A percentile compares a stretch with the other conserved stretches of the same genome.
These are phyloP conservation scores for Circinella umbellata DNA, from an alignment of 371 early-diverging fungal species.

Conservation along the genomic window DNA sequence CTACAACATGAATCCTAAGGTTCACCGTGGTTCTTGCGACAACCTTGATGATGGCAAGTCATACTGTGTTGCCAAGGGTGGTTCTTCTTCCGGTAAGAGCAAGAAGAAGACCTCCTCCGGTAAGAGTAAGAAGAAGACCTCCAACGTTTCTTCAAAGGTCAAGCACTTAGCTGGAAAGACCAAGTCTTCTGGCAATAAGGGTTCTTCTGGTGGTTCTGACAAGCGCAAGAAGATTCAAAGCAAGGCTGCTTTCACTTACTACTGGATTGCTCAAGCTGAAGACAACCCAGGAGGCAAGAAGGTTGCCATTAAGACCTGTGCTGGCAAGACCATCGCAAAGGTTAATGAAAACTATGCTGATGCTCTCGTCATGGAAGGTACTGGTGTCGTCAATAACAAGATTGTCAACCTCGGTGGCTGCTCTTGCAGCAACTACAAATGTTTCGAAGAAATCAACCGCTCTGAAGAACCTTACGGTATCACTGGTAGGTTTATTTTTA, in stretches of 20 bases:
- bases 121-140: conserved; percentile 29
- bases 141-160: conserved; percentile 17
- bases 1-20: conserved; percentile 32
- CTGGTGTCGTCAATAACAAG: conserved; percentile 47
- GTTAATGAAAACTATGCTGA: conserved; percentile 50
- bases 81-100: not conserved
- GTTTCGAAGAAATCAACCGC: conserved; percentile 48
- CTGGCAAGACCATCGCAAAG: conserved; percentile 44
- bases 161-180: conserved; percentile 12
- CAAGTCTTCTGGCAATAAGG: conserved; percentile 19
- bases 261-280: conserved; percentile 53
- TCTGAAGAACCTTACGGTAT: conserved; percentile 51
- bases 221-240: conserved; percentile 46
- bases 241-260: conserved; percentile 48
- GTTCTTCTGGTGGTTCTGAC: conserved; percentile 19
- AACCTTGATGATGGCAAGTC: conserved; percentile 33
- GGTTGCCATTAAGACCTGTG: conserved; percentile 47
- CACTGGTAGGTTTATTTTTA: conserved; percentile 31
- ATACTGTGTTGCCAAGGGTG: conserved; percentile 27
- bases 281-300: conserved; percentile 39
- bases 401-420: conserved; percentile 56
- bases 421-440: conserved; percentile 49
- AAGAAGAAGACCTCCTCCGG: conserved; percentile 15
- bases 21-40: conserved; percentile 34
- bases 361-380: conserved; percentile 57